Evolutionary conservation across 495 filamentous ascomycete genomes (phyloP), one percentile per base, ranked within the genome.

Genomic region (Astrocystis sublimbata): DNA sequence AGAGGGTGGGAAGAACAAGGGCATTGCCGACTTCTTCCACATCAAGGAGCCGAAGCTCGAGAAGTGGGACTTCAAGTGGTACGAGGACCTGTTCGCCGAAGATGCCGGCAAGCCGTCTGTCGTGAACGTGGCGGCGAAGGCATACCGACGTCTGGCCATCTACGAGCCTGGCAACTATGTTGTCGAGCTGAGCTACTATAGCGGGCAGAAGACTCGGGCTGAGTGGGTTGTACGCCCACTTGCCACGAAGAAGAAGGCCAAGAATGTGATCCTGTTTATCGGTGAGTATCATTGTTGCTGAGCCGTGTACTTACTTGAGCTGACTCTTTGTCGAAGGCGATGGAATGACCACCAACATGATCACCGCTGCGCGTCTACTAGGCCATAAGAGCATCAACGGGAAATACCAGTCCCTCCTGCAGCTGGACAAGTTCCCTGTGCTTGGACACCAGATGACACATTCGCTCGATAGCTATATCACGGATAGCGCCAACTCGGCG

Each of bases 331-430:
- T 59, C 21, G 24, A 60, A 79, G 76, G 80, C 45, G 88, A 90
- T 61, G 88, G 89, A 55, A 92, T 92, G 89, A 90, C 88, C 4
- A 90, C 87, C 31, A 90, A 90, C 74, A 91, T 91, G 88, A 81
- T 82, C 58, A 83, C 80, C 0, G 87, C 87, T 46, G 88, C 88
- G n/a, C 85, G 89, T 35, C 76, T 91, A 52, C 85, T 92, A 41
- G 89, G 80, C 4, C 89, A 92, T 75, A 87, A 88, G 78, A 83
- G 80, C 43, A 79, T 90, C 79, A 91, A 92, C 61, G 89, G 89
- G 52, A 85, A 85, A 65, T 92, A 91, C 67, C 82, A 89, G 75
- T 83, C 81, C 52, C 81, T 78, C 60, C 80, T 92, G 76, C 74
- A 79, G 52, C 77, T 92, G 73, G 89, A 92, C 70, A 77, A 89